phyloP scores from a whole-genome alignment of 2,329 filamentous ascomycete species.

The Ophiostoma himal-ulmi region DNA sequence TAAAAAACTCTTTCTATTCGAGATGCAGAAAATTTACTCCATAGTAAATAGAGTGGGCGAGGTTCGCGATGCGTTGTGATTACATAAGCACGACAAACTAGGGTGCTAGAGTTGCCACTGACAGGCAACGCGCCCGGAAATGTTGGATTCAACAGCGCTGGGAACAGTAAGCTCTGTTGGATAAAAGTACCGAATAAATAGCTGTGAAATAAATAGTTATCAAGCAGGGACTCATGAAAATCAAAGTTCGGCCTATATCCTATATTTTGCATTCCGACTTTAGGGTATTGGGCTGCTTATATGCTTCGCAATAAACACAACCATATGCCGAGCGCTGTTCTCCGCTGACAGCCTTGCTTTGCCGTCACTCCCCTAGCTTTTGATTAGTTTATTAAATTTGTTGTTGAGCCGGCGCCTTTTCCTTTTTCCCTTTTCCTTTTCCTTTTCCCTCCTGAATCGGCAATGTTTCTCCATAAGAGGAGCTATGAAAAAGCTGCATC shows the following conservation, averaged over 20 bases:
- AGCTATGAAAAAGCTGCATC: not conserved
- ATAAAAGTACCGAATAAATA: not conserved
- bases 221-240: no score
- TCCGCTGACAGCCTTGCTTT: slow-evolving; percentile 5
- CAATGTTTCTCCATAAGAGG: not conserved
- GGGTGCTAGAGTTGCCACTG: not conserved
- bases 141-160: not conserved
- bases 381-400: not conserved
- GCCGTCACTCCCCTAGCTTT: not conserved
- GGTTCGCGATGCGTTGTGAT: not conserved
- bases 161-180: not conserved
- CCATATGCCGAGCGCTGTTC: not conserved
- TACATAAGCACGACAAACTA: not conserved
- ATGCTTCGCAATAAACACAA: not conserved
- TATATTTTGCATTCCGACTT: no score
- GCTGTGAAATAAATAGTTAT: not conserved
- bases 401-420: not conserved
- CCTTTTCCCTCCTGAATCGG: slow-evolving; percentile 1
- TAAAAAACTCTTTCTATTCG: not conserved
- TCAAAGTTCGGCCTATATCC: no score
- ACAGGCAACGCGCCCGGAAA: not conserved
- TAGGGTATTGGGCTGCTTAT: not conserved
- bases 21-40: slow-evolving; percentile 1
- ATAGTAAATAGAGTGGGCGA: slow-evolving; percentile 4
- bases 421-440: not conserved